Evolutionary conservation across 2,329 filamentous ascomycete genomes (phyloP).

Genomic region (Aspergillus aculeatus): DNA sequence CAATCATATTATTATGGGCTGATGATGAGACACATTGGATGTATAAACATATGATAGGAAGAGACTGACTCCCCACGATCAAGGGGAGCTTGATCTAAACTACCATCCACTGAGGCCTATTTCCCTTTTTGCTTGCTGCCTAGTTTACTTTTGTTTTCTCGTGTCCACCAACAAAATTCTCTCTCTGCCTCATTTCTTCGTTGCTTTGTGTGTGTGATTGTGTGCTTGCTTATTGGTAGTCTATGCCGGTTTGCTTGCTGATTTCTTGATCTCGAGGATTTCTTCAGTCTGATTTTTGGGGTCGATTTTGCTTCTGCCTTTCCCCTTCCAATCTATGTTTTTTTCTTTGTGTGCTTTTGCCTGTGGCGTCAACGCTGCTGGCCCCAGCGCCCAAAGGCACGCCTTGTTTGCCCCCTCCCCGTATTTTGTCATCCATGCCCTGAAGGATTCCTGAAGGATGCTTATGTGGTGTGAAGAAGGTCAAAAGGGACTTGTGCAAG

Average conservation of each 20-base stretch:
- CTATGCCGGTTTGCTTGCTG: background rate
- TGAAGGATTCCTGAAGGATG: background rate
- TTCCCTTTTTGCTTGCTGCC: slow-evolving; percentile 11
- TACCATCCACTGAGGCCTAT: slow-evolving; percentile 44
- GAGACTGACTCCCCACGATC: slow-evolving; percentile 43
- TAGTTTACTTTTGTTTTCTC: background rate
- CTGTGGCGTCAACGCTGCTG: background rate
- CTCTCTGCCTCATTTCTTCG: background rate
- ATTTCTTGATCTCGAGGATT: background rate
- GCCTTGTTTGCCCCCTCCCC: background rate
- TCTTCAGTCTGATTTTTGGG: background rate
- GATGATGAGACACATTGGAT: slow-evolving; percentile 45
- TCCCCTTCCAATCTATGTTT: background rate
- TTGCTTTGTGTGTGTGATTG: background rate
- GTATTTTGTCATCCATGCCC: background rate
- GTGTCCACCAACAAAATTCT: background rate
- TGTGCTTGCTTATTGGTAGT: background rate
- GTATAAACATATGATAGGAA: slow-evolving; percentile 46
- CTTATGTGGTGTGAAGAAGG: background rate
- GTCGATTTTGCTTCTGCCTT: background rate
- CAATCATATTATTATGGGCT: slow-evolving; percentile 27
- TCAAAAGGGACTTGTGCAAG: background rate
- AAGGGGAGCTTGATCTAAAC: slow-evolving; percentile 41
- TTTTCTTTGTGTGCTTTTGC: background rate
- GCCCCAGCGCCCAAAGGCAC: background rate